phyloP scores from a whole-genome alignment of 2,329 filamentous ascomycete genomes.

The Aspergillus sp. region DNA sequence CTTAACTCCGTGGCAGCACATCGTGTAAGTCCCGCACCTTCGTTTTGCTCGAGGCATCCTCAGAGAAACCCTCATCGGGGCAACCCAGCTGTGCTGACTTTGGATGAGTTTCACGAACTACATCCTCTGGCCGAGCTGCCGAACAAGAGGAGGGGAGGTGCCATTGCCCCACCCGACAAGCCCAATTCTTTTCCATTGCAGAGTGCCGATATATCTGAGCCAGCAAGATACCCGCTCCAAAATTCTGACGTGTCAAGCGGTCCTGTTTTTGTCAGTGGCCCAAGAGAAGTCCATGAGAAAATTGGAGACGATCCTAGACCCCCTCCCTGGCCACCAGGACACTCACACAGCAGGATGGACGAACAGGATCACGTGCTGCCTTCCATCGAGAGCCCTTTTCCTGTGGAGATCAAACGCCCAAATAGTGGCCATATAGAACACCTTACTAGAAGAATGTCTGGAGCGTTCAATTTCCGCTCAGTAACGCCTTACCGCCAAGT shows the following conservation, averaged over 20 bases:
- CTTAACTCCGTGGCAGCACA: constrained; percentile 11
- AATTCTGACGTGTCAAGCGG: constrained; percentile 21
- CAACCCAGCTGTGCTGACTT: constrained; percentile 24
- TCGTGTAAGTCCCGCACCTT: constrained; percentile 20
- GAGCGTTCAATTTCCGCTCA: constrained; percentile 26
- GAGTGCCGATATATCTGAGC: constrained; percentile 18
- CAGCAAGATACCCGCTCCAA: constrained; percentile 19
- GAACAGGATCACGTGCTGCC: constrained; percentile 33
- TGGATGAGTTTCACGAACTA: constrained; percentile 23
- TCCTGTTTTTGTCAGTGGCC: constrained; percentile 35
- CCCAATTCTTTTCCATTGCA: constrained; percentile 23
- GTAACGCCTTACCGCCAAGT: constrained; percentile 27
- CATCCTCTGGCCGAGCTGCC: constrained; percentile 19
- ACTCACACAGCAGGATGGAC: constrained; percentile 20
- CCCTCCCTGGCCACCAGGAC: constrained; percentile 14
- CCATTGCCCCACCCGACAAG: constrained; percentile 23
- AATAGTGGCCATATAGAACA: constrained; percentile 26
- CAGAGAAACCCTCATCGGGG: background rate
- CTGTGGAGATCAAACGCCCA: constrained; percentile 23
- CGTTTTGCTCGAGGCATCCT: background rate
- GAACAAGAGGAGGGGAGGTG: constrained; percentile 18
- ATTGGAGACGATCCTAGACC: constrained; percentile 18
- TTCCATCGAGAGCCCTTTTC: constrained; percentile 35
- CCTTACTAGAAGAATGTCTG: constrained; percentile 30
- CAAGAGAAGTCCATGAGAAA: constrained; percentile 22